phyloP scores from a whole-genome alignment of 2,329 filamentous ascomycete genomes.

The Fusarium buharicum region DNA sequence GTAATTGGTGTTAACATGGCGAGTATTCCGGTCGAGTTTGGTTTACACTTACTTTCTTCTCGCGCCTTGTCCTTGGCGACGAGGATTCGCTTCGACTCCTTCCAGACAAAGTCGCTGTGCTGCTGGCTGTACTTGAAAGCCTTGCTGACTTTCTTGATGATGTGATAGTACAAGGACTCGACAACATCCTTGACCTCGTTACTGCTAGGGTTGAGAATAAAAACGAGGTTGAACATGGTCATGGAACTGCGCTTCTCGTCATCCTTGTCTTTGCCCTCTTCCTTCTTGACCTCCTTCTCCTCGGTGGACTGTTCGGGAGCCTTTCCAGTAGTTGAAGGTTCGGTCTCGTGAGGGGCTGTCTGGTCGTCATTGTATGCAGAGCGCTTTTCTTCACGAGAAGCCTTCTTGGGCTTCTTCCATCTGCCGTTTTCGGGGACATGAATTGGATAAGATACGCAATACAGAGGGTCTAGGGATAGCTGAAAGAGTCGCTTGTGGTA shows the following conservation, averaged over 20 bases:
- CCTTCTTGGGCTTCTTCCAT: slow-evolving; percentile 75
- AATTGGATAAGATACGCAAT: slow-evolving; percentile 84
- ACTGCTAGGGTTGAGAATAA: slow-evolving; percentile 83
- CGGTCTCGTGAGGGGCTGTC: slow-evolving; percentile 45
- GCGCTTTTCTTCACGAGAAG: slow-evolving; percentile 54
- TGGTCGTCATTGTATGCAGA: slow-evolving; percentile 50
- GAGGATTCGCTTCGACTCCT: slow-evolving; percentile 85
- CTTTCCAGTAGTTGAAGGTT: slow-evolving; percentile 38
- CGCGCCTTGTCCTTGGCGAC: slow-evolving; percentile 83
- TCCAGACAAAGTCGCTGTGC: slow-evolving; percentile 89
- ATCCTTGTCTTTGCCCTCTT: slow-evolving; percentile 51
- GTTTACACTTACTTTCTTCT: slow-evolving; percentile 65
- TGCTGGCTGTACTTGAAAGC: slow-evolving; percentile 93
- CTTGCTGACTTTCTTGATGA: slow-evolving; percentile 92
- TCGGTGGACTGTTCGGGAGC: slow-evolving; percentile 45
- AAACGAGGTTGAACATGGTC: slow-evolving; percentile 98
- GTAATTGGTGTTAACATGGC: slow-evolving; percentile 14
- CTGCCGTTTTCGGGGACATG: slow-evolving; percentile 81
- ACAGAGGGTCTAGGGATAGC: slow-evolving; percentile 80
- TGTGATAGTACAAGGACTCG: slow-evolving; percentile 83
- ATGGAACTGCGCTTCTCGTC: slow-evolving; percentile 76
- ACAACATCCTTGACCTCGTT: slow-evolving; percentile 80
- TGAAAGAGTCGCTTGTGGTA: slow-evolving; percentile 88
- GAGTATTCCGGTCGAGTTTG: not conserved
- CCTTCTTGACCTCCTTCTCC: slow-evolving; percentile 44